Conservation (phyloP, 257 asterid genomes). For the Nemophila menziesii region DNA sequence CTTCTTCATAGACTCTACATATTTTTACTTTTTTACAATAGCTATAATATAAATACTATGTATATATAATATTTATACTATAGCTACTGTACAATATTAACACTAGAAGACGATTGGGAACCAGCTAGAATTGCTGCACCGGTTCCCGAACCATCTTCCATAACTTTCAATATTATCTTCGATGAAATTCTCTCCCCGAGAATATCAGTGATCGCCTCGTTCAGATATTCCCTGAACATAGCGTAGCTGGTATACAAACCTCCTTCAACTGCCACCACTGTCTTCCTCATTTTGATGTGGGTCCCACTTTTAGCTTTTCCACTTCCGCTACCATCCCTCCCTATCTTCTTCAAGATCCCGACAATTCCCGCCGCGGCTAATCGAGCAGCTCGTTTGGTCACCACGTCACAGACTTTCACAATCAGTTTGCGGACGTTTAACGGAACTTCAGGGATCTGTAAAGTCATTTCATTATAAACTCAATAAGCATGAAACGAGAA, state of each 20-base stretch:
- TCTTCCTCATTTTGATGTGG: constrained; percentile 35
- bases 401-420: constrained; percentile 66
- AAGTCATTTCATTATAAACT: constrained; percentile 6
- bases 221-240: constrained; percentile 58
- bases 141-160: constrained; percentile 70
- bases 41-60: constrained; percentile 19
- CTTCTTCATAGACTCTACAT: constrained; percentile 3
- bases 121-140: constrained; percentile 93
- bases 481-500: constrained; percentile 4
- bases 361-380: constrained; percentile 87
- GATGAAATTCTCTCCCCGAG: constrained; percentile 62
- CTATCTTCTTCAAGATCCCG: constrained; percentile 84
- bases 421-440: constrained; percentile 61
- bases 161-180: constrained; percentile 40
- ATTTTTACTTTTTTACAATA: constrained; percentile 30
- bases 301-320: constrained; percentile 28
- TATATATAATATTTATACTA: constrained; percentile 30
- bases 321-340: constrained; percentile 61
- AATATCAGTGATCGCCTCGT: constrained; percentile 57
- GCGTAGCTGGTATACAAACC: constrained; percentile 54
- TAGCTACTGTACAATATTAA: constrained; percentile 26
- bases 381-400: constrained; percentile 74
- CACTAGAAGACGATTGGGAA: constrained; percentile 35
- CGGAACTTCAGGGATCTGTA: constrained; percentile 52
- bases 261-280: constrained; percentile 79